A percentile compares a stretch with the other conserved stretches of the same genome.
Conservation (phyloP, 139 green algal species). For the Asterochloris sp. region DNA sequence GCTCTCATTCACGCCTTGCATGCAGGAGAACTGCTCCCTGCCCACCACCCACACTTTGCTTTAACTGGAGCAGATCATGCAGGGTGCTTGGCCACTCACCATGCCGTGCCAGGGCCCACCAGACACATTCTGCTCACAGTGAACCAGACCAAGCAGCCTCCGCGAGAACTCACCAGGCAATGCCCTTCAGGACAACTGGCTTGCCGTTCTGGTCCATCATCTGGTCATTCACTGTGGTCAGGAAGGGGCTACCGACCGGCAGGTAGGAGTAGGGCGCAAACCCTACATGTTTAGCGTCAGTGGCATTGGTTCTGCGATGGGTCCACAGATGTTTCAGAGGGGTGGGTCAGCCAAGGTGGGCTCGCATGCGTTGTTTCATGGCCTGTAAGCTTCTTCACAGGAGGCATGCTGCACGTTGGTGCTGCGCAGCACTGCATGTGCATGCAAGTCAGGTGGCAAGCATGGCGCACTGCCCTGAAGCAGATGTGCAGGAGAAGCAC, state of each 20-base stretch:
- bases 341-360: neutral
- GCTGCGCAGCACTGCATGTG: neutral
- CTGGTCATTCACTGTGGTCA: constrained; percentile 2
- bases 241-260: neutral
- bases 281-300: too few species aligned
- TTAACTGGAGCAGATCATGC: too few species aligned
- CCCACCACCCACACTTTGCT: too few species aligned
- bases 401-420: neutral
- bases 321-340: neutral
- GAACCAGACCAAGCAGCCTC: too few species aligned
- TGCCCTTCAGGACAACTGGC: neutral
- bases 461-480: too few species aligned
- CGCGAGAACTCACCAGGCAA: neutral
- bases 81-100: too few species aligned
- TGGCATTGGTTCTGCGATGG: too few species aligned
- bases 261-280: neutral
- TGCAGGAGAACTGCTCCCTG: too few species aligned
- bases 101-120: too few species aligned
- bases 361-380: neutral
- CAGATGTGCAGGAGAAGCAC: too few species aligned
- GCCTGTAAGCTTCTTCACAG: neutral
- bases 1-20: too few species aligned
- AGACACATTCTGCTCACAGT: too few species aligned
- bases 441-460: neutral
- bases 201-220: constrained; percentile 10